Evolutionary conservation across 106 monocot genomes (phyloP), one percentile per base, ranked within the genome.

Genomic region (Acorus gramineus): DNA sequence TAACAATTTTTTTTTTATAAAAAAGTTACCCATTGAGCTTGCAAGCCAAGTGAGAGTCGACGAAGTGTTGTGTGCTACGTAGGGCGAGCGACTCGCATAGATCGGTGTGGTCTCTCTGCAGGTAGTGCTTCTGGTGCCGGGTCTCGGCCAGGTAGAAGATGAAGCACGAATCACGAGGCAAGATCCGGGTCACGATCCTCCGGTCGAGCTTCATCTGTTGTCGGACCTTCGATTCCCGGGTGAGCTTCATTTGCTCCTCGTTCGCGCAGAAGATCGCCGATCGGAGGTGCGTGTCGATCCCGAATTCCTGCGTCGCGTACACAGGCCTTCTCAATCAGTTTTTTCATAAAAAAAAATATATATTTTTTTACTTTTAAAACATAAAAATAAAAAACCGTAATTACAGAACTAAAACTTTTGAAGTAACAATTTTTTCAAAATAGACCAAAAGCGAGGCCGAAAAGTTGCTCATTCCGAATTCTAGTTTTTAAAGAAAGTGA

Each of bases 161-260:
- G 8, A 4, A 55, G 50, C 11, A 5, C 9, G 3, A 12, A 10
- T 11, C 54, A 52, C 61, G 42, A 5, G 55, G 61, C 4, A 74
- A 7, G 42, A 82, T 77, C 56, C 70, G 70, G 7, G 82, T 82
- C 13, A 82, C 82, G 7, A 82, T 78, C 62, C 82, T 82, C 49
- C 66, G 65, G 74, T 78, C 74, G 43, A 78, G 70, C 56, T 65
- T 74, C 82, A 82, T 73, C 58, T 82, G 82, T 51, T 61, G 42
- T 47, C 67, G 69, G 42, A 82, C 70, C 74, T 82, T 82, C 2
- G 74, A 56, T 59, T 78, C 70, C 48, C 64, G 82, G 4, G 82
- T 77, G 49, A 57, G 50, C 73, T 74, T 82, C 74, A 47, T 74
- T 74, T 82, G 69, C 58, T 78, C 82, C 5, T 82, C 78, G 12